Conservation (phyloP, 805 yeast genomes). For the Suhomyces tanzawaensis region DNA sequence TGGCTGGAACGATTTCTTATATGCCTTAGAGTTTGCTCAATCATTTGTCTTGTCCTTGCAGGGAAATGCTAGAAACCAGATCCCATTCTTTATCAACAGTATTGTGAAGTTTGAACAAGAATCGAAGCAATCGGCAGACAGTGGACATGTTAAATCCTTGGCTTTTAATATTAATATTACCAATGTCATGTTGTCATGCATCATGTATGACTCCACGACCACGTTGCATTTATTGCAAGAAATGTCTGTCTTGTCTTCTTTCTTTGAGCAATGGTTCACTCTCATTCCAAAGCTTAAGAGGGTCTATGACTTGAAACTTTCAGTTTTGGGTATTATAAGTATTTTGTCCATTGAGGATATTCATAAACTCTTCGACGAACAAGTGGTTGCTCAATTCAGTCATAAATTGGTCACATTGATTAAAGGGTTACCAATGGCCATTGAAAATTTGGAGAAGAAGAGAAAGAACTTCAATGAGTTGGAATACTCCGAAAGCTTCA, state of each 20-base stretch:
- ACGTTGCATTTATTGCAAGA: slow-evolving; percentile 53
- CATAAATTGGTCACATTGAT: slow-evolving; percentile 50
- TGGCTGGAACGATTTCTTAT: slow-evolving; percentile 54
- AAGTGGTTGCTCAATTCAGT: slow-evolving; percentile 40
- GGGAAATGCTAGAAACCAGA: slow-evolving; percentile 41
- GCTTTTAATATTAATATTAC: slow-evolving; percentile 49
- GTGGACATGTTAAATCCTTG: slow-evolving; percentile 25
- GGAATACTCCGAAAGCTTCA: slow-evolving; percentile 18
- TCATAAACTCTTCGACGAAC: slow-evolving; percentile 14
- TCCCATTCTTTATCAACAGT: slow-evolving; percentile 45
- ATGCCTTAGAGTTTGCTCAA: slow-evolving; percentile 63
- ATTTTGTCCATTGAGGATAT: slow-evolving; percentile 26
- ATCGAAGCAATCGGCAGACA: slow-evolving; percentile 16
- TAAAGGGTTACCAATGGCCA: slow-evolving; percentile 68
- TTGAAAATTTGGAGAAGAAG: slow-evolving; percentile 59
- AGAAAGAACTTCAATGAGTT: slow-evolving; percentile 50
- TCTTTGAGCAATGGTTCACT: slow-evolving; percentile 68
- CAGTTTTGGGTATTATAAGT: slow-evolving; percentile 64
- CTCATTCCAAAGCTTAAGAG: slow-evolving; percentile 54
- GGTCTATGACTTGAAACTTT: slow-evolving; percentile 79
- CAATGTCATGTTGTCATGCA: slow-evolving; percentile 61
- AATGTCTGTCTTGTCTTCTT: slow-evolving; percentile 40
- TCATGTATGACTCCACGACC: slow-evolving; percentile 57
- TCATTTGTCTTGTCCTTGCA: slow-evolving; percentile 60
- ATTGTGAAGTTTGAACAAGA: slow-evolving; percentile 39